Base-by-base conservation (phyloP, 2,329 filamentous ascomycete genomes). In the Simplicillium aogashimaense region DNA sequence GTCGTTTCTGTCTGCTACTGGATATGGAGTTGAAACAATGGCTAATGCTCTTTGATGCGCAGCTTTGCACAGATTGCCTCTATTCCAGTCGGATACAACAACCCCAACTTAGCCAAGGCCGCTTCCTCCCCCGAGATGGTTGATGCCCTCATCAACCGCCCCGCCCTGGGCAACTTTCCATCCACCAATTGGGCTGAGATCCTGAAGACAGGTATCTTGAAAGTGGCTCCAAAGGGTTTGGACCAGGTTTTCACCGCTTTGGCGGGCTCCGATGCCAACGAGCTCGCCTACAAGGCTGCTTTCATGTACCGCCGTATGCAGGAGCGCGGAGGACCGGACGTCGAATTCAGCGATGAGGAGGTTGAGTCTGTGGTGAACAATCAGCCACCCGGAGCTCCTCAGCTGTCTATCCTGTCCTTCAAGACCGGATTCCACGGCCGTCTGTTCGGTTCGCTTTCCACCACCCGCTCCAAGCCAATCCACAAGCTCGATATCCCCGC, bases 401-500 rank as follows among this genome's bases (percentile, higher is more conserved):
- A 84, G 46, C 69, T 88, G 52, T 84, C 82, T 32, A 87, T 90
- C 57, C 66, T 90, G 54, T 86, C 81, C 47, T 90, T 90, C 72
- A 80, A 75, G 59, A 75, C 78, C 51, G 83, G 67, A 37, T 90
- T 90, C 72, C 85, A 90, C 63, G 85, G 85, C 44, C 83, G 85
- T 53, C 76, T 87, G 36, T 89, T 90, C 56, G 85, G 83, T 51
- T 80, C 73, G 46, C 69, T 90, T 40, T 85, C 81, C 44, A 88
- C 84, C 47, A 90, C 85, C 28, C 81, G 85, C 57, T 83, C 78
- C 60, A 89, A 89, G 69, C 73, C 85, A 40, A 85, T 90, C 50
- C 85, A 90, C 70, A 90, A 90, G 64, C 71, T 90, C 50, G 85
- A 90, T 57, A 89, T 90, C 49, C 85, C 85, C n/a, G 81, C 84